These are phyloP conservation scores for Magnolia sinica DNA, from an alignment of 164 flowering plant species.

Conservation along the genomic window DNA sequence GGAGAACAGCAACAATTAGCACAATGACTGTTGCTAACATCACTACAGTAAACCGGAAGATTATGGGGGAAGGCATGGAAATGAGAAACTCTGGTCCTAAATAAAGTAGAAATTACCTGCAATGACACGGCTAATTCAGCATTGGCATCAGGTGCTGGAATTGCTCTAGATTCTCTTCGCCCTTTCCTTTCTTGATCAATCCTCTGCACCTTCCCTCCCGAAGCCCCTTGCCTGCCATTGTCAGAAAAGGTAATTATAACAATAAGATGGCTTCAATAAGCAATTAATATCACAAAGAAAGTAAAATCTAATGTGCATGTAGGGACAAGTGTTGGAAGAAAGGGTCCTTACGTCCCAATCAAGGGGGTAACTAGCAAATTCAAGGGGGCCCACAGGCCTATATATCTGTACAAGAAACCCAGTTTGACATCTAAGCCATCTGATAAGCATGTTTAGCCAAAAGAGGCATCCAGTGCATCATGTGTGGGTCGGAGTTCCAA, in stretches of 20 bases:
- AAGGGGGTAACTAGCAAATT: too few species aligned
- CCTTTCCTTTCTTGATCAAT: conserved; percentile 62
- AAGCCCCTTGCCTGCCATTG: conserved; percentile 56
- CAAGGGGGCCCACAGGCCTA: too few species aligned
- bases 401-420: too few species aligned
- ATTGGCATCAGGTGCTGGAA: conserved; percentile 96
- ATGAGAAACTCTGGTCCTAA: background rate
- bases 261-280: background rate
- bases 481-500: too few species aligned
- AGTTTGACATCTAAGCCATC: too few species aligned
- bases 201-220: conserved; percentile 59
- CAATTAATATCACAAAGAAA: background rate
- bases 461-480: too few species aligned
- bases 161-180: conserved; percentile 71
- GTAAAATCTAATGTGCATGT: background rate
- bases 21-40: background rate
- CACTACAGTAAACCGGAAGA: background rate
- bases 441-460: too few species aligned
- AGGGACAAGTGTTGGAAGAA: too few species aligned
- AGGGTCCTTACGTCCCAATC: background rate
- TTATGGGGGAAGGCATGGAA: background rate
- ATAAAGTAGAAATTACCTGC: conserved; percentile 53
- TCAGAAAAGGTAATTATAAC: background rate
- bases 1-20: background rate
- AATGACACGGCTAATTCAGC: conserved; percentile 78